These are phyloP conservation scores for Debaryomyces sp. DNA, from an alignment of 1,139 yeast species.

Conservation along the genomic window DNA sequence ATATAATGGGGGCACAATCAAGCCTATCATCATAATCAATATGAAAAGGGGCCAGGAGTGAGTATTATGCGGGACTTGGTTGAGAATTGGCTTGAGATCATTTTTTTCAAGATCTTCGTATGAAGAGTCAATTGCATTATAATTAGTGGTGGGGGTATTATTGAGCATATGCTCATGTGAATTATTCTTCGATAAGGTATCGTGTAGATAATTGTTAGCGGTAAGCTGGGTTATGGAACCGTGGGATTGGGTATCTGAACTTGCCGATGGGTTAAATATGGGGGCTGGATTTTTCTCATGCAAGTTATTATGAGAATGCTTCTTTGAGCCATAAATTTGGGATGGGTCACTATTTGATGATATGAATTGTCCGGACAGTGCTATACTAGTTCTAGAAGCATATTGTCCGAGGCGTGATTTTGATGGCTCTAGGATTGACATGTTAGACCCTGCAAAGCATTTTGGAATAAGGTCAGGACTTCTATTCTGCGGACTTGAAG, in stretches of 20 bases:
- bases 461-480: not conserved
- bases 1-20: constrained; percentile 39
- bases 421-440: not conserved
- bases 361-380: not conserved
- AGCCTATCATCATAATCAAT: constrained; percentile 30
- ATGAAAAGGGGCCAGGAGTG: constrained; percentile 24
- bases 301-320: not conserved
- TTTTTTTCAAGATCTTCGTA: constrained; percentile 6
- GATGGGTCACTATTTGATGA: not conserved
- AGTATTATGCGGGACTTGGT: not conserved
- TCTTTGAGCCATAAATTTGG: not conserved
- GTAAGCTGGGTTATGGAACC: constrained; percentile 1
- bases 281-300: not conserved
- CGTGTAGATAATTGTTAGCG: constrained; percentile 9
- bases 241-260: not conserved
- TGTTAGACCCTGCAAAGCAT: not conserved
- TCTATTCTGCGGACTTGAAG: not conserved
- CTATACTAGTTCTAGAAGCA: not conserved
- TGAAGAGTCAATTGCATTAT: not conserved
- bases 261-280: not conserved
- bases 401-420: constrained; percentile 1
- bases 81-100: not conserved
- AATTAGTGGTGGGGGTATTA: not conserved
- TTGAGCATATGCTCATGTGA: constrained; percentile 16
- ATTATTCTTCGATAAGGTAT: constrained; percentile 12